Evolutionary conservation across 1,284 basidiomycete genomes (phyloP).

Genomic region (Rhodotorula sp.): DNA sequence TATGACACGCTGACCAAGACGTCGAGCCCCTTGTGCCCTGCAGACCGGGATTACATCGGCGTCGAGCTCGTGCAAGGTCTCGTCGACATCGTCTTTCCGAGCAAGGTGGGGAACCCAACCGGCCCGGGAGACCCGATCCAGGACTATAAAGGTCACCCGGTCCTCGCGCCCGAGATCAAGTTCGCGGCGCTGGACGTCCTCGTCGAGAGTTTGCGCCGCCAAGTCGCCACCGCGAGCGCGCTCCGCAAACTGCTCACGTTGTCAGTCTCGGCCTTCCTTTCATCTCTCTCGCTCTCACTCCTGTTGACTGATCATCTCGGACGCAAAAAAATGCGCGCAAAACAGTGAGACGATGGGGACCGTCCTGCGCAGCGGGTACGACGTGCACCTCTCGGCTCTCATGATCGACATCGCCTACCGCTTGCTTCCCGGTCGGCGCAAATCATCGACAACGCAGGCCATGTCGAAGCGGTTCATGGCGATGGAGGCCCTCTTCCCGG

Average conservation of each 20-base stretch:
- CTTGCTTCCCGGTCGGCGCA: background rate
- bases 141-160: background rate
- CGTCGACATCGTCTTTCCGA: constrained; percentile 7
- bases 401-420: constrained; percentile 23
- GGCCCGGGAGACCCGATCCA: constrained; percentile 1
- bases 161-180: constrained; percentile 1
- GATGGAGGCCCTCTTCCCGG: background rate
- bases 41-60: constrained; percentile 14
- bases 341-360: constrained; percentile 14
- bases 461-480: background rate
- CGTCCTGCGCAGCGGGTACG: constrained; percentile 6
- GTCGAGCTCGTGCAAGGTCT: background rate
- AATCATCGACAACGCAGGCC: background rate
- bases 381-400: constrained; percentile 7
- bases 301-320: background rate
- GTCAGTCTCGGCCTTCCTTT: too few species aligned
- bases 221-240: constrained; percentile 3
- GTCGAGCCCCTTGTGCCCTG: too few species aligned
- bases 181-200: constrained; percentile 16
- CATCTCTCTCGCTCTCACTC: too few species aligned
- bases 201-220: constrained; percentile 6
- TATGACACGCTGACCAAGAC: background rate
- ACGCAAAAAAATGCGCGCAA: background rate
- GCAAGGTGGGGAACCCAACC: background rate
- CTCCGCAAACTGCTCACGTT: background rate